Conservation (phyloP, 108 stramenopile species). For the Licmophora abbreviata region DNA sequence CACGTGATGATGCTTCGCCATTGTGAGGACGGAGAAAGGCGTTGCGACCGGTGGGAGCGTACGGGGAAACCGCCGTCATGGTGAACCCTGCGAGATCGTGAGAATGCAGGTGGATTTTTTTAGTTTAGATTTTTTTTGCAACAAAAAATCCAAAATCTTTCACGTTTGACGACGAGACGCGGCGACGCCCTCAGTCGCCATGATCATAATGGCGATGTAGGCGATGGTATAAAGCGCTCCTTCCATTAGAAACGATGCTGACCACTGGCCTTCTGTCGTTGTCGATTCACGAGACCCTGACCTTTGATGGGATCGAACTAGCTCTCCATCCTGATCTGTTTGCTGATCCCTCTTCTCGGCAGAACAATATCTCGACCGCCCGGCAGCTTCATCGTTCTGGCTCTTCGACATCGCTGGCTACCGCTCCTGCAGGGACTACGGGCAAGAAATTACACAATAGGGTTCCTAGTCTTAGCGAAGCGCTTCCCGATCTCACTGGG, state of each 20-base stretch:
- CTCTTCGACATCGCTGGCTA: too few relatives aligned
- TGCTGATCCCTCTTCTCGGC: slow-evolving; percentile 1
- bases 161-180: too few relatives aligned
- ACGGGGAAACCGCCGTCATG: slow-evolving; percentile 6
- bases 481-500: neutral
- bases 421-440: neutral
- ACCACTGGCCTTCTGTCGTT: slow-evolving; percentile 62
- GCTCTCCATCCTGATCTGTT: slow-evolving; percentile 81
- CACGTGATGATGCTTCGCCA: too few relatives aligned
- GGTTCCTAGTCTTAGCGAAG: neutral
- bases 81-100: too few relatives aligned
- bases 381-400: neutral
- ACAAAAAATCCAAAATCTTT: too few relatives aligned
- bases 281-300: slow-evolving; percentile 75
- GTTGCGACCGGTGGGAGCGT: slow-evolving; percentile 7
- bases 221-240: too few relatives aligned
- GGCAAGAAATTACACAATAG: neutral
- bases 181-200: too few relatives aligned
- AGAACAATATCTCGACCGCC: neutral
- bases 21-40: slow-evolving; percentile 4
- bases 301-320: slow-evolving; percentile 75
- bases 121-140: too few relatives aligned
- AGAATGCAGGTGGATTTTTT: too few relatives aligned
- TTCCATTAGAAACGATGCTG: slow-evolving; percentile 21
- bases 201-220: too few relatives aligned